Base-by-base conservation (phyloP, 129 eudicot genomes). In the Artemisia argyi region DNA sequence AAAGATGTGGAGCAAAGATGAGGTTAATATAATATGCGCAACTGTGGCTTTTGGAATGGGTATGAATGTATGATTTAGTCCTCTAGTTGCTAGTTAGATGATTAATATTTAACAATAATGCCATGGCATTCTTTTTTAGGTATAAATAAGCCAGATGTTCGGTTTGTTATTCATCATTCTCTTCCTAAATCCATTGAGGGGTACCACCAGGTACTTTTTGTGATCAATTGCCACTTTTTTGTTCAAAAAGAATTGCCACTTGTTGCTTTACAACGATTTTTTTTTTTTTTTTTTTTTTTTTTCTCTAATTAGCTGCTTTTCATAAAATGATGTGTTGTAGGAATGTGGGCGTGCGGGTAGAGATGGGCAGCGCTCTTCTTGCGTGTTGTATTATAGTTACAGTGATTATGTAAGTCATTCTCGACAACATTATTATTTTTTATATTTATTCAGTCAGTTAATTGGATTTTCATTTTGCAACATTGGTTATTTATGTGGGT, bases 341-440 rank as follows among this genome's bases (percentile, higher is more conserved):
- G 97, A 94, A 83, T 94, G 99, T 78, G 99, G 99, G 30, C 97
- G 99, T 79, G 97, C 99, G 51, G 99, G 99, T 79, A 88, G 97
- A 82, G 99, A 94, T 81, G 97, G 99, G 9, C 91, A 66, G 35
- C 91, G 77, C 76, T 73, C 99, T 26, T 85, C 96, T 58, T 94
- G 99, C 80, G 85, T 94, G 68, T 75, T 94, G 77, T 94, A 86
- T 78, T 94, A 94, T 79, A 90, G 78, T 74, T 94, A 94, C 68
- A 77, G 93, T 70, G 96, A 94, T 83, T 90, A 94, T 79, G 97
- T 94, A 81, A 90, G 97, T 84, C 47, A 42, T 32, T 52, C 10
- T 14, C 55, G 17, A 55, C 47, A 73, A 68, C 50, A 59, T 18
- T 60, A 19, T 42, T 26, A 42, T 48, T 58, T n/a, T 1, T 13